phyloP scores from a whole-genome alignment of 2,329 filamentous ascomycete genomes.

The Neofusicoccum parvum region DNA sequence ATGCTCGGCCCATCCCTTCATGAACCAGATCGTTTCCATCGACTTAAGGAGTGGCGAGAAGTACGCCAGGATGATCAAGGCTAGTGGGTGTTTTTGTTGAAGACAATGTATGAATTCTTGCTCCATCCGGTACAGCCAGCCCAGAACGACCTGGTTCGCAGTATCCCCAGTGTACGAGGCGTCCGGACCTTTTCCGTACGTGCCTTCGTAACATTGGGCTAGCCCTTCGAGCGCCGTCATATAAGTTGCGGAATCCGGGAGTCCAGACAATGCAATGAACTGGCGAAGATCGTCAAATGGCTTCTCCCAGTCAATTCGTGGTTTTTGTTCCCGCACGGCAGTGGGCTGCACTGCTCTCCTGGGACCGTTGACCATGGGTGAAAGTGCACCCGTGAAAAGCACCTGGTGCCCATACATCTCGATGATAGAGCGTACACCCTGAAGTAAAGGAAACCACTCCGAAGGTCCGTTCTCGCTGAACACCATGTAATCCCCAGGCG shows the following conservation, averaged over 20 bases:
- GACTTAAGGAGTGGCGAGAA: constrained; percentile 1
- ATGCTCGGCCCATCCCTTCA: constrained; percentile 21
- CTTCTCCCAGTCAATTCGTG: not conserved
- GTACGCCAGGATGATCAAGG: constrained; percentile 2
- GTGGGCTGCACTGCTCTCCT: not conserved
- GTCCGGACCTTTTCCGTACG: not conserved
- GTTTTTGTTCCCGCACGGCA: not conserved
- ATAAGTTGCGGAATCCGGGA: not conserved
- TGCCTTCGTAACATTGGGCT: not conserved
- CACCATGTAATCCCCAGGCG: not conserved
- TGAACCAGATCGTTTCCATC: constrained; percentile 16
- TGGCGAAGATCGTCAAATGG: not conserved
- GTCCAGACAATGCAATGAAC: not conserved
- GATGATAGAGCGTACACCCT: constrained; percentile 7
- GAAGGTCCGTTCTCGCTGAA: not conserved
- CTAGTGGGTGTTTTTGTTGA: constrained; percentile 2
- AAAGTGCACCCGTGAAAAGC: not conserved
- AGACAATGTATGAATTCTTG: not conserved
- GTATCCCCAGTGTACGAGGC: not conserved
- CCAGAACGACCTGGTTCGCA: constrained; percentile 1
- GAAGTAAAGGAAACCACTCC: constrained; percentile 10
- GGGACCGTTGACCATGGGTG: not conserved
- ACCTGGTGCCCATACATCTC: not conserved
- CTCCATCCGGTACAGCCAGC: constrained; percentile 14
- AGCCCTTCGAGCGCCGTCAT: not conserved